Evolutionary conservation across 2,329 filamentous ascomycete genomes (phyloP).

Genomic region (Claviceps sorghi): DNA sequence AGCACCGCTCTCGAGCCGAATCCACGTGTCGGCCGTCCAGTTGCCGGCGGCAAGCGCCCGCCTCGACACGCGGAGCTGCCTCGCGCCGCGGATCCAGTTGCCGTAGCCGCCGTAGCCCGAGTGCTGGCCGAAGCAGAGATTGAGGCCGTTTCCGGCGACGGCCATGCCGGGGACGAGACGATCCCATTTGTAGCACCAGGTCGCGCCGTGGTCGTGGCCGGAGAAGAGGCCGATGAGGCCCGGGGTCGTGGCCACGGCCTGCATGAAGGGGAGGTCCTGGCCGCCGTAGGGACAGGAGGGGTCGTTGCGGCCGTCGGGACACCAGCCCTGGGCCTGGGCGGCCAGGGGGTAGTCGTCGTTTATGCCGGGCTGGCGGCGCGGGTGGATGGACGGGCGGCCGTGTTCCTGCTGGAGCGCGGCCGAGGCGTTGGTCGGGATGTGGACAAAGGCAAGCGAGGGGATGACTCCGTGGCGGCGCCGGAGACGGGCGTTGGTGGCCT

Average conservation of each 20-base stretch:
- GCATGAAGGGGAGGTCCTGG: slow-evolving; percentile 49
- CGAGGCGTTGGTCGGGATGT: slow-evolving; percentile 32
- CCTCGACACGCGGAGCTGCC: slow-evolving; percentile 37
- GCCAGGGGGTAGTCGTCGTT: slow-evolving; percentile 28
- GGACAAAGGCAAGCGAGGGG: slow-evolving; percentile 33
- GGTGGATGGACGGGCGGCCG: slow-evolving; percentile 16
- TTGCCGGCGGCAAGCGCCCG: slow-evolving; percentile 18
- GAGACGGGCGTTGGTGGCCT: slow-evolving; percentile 17
- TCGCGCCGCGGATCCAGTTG: slow-evolving; percentile 44
- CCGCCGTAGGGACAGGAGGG: slow-evolving; percentile 27
- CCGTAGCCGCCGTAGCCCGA: slow-evolving; percentile 59
- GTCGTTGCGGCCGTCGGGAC: slow-evolving; percentile 23
- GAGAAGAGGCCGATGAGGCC: slow-evolving; percentile 45
- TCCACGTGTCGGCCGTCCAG: slow-evolving; percentile 41
- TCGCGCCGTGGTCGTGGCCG: slow-evolving; percentile 52
- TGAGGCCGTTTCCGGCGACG: slow-evolving; percentile 27
- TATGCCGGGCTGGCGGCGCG: slow-evolving; percentile 27
- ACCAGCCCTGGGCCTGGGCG: slow-evolving; percentile 30
- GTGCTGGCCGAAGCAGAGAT: slow-evolving; percentile 47
- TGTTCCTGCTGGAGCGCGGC: slow-evolving; percentile 21
- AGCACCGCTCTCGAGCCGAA: slow-evolving; percentile 41
- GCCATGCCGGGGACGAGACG: slow-evolving; percentile 19
- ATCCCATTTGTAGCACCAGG: slow-evolving; percentile 41
- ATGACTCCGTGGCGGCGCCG: slow-evolving; percentile 17
- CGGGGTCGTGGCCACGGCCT: slow-evolving; percentile 37